Base-by-base conservation (phyloP, 2,329 filamentous ascomycete species). In the Colletotrichum gigasporum region DNA sequence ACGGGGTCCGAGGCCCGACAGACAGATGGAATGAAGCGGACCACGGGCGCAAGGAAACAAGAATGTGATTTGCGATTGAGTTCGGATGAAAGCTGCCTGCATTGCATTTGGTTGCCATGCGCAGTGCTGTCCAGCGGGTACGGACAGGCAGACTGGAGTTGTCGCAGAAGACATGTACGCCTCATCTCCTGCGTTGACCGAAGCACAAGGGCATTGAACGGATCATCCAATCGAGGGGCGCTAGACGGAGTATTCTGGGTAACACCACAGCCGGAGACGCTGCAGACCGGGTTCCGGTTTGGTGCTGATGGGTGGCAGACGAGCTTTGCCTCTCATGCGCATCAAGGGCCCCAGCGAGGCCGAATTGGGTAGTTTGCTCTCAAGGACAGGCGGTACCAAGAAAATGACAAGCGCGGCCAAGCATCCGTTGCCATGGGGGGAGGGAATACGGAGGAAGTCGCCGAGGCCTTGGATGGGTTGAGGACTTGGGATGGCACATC, bases 341-440 rank as follows among this genome's bases (percentile, higher is more conserved):
- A 51, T 37, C 34, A 37, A 53, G 22, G 20, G n/a, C 22, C 50
- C 50, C 20, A 8, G 22, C 37, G 12, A 20, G 35, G 12, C 35
- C 44, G 26, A 53, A 52, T 28, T 10, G 18, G 56, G 20, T n/a
- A 41, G 37, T 42, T 42, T 59, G 47, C 56, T 28, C n/a, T 41
- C 30, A 35, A 12, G 16, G 24, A 39, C 14, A 28, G 39, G 50
- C 22, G 5, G 34, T 28, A 35, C 11, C 20, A 42, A 24, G 35
- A 26, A 28, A 30, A 39, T 8, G 30, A 24, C 47, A 22, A 35
- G 20, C 8, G 7, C 14, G 30, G 28, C 30, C 28, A 50, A 22
- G 28, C 3, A 20, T 42, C 51, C 11, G 16, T 35, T 56, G 41
- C 20, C 37, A 44, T 22, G 51, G 51, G 35, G 20, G 28, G 24